phyloP scores from a whole-genome alignment of 179 eudicot species.

The Beta corolliflora region DNA sequence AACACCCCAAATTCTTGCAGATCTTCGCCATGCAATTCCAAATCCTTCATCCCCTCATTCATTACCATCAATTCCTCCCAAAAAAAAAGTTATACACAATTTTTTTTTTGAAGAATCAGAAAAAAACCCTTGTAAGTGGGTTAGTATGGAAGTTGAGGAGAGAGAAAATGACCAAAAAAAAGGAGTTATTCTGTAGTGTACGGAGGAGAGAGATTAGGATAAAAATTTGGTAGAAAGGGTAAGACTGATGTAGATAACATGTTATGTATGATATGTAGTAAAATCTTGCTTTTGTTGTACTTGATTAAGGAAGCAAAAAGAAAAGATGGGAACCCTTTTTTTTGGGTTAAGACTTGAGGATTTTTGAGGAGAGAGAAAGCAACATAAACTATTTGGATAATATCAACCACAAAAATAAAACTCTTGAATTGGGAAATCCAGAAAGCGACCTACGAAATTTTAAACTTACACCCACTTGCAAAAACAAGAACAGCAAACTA shows the following conservation, averaged over 20 bases:
- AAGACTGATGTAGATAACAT: background rate
- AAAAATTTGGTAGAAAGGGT: background rate
- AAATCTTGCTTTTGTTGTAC: constrained; percentile 11
- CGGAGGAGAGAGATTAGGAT: constrained; percentile 13
- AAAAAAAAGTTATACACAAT: background rate
- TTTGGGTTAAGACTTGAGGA: background rate
- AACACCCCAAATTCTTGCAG: constrained; percentile 24
- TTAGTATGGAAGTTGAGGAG: background rate
- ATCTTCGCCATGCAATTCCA: constrained; percentile 32
- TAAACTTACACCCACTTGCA: constrained; percentile 5
- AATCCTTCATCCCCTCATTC: constrained; percentile 26
- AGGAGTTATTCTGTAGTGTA: constrained; percentile 1
- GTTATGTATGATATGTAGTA: too few species aligned
- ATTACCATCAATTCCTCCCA: constrained; percentile 14
- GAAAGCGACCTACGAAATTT: constrained; percentile 32
- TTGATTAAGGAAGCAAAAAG: constrained; percentile 62
- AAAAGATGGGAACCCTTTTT: constrained; percentile 28
- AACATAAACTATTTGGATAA: constrained; percentile 66
- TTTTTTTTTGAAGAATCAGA: background rate
- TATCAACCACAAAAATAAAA: constrained; percentile 7
- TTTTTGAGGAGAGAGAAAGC: constrained; percentile 22
- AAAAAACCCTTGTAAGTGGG: constrained; percentile 9
- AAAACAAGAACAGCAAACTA: background rate
- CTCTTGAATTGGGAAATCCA: background rate
- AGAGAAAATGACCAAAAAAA: constrained; percentile 2